phyloP scores from a whole-genome alignment of 2,329 filamentous ascomycete genomes.

The Trichoderma harzianum region DNA sequence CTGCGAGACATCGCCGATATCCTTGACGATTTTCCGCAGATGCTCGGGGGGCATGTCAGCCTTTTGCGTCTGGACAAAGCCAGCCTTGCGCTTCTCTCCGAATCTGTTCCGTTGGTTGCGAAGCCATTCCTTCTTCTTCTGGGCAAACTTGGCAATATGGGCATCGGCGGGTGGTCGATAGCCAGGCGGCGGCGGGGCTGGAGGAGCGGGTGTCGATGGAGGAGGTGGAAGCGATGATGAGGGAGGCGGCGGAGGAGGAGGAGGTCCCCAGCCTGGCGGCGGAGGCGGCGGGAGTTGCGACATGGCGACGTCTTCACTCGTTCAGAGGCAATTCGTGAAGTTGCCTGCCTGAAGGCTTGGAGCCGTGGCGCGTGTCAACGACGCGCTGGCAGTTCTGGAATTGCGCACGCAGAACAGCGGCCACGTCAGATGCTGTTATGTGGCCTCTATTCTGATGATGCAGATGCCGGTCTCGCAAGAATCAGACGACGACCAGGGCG shows the following conservation, averaged over 20 bases:
- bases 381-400: constrained; percentile 29
- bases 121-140: constrained; percentile 99
- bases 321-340: constrained; percentile 24
- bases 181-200: constrained; percentile 77
- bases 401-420: background rate
- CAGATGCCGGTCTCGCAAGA: constrained; percentile 29
- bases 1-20: constrained; percentile 98
- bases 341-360: constrained; percentile 30
- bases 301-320: constrained; percentile 40
- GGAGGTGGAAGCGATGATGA: constrained; percentile 56
- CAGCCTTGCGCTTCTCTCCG: constrained; percentile 92
- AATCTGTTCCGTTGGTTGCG: constrained; percentile 87
- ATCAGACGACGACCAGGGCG: constrained; percentile 31
- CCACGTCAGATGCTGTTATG: background rate
- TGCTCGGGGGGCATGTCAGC: constrained; percentile 98
- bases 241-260: constrained; percentile 53
- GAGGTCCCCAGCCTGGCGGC: constrained; percentile 55
- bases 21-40: constrained; percentile 94
- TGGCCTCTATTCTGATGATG: constrained; percentile 23
- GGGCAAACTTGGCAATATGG: constrained; percentile 87
- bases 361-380: constrained; percentile 35
- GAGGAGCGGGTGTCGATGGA: constrained; percentile 50
- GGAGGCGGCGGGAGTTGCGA: constrained; percentile 54
- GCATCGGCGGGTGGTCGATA: constrained; percentile 78
- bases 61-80: constrained; percentile 97